Evolutionary conservation across 2,329 filamentous ascomycete species (phyloP), one percentile per base, ranked within the genome.

Genomic region (Apiospora saccharicola): DNA sequence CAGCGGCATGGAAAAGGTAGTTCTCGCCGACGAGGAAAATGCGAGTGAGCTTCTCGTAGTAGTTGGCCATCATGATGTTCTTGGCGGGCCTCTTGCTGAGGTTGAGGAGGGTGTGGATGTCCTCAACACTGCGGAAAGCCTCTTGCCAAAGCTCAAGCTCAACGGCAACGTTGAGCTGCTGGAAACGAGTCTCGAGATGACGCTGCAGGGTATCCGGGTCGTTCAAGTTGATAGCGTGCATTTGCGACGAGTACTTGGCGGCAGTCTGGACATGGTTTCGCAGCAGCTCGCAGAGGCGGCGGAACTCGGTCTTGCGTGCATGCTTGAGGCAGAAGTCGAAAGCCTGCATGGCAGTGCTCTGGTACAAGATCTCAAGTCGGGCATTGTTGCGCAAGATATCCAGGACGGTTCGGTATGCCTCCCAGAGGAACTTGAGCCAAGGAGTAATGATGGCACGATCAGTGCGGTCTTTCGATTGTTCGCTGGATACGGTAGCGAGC

Each of bases 51-150:
- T 98, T 98, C 89, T 99, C 96, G 85, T 98, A 99, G 89, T 99
- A 99, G 88, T 98, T 99, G 85, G 96, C 96, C 96, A 99, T 99
- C 96, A 99, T 98, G 81, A 98, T 89, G 83, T 98, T 98, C 92
- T 98, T 98, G 71, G 96, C 93, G 51, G 95, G 95, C 71, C 96
- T 94, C 90, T 98, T 98, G 92, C 96, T 98, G 78, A 98, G 90
- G 86, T 93, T 98, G 77, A 99, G 91, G 71, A 99, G 90, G 70
- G 95, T 98, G 86, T 99, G 96, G 78, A 98, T 98, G 82, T 99
- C 96, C 86, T 99, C 96, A 69, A 99, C 96, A 81, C 95, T 98
- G 83, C 96, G 94, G 93, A 99, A 99, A 76, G 96, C 96, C 87
- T 99, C 96, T 85, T 99, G 96, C 96, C 96, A 99, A 64, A 99